These are phyloP conservation scores for Rhizopogon roseolus DNA, from an alignment of 768 basidiomycete species.

Conservation along the genomic window DNA sequence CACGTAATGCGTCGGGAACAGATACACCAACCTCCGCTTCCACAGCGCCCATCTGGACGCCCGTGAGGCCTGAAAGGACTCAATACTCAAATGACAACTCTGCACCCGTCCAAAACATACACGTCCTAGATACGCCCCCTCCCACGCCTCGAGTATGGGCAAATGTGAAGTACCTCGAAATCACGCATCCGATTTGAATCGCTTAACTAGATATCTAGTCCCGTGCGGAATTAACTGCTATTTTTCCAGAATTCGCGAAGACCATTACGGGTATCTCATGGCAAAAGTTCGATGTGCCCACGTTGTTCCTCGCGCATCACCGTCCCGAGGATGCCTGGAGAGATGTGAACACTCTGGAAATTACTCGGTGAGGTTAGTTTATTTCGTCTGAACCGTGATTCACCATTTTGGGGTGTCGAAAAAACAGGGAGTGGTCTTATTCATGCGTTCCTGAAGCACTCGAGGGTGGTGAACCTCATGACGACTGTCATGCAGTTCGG, in stretches of 20 bases:
- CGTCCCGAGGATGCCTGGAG: constrained; percentile 12
- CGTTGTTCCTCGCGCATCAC: constrained; percentile 16
- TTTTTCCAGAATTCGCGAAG: constrained; percentile 22
- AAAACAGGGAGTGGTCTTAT: neutral
- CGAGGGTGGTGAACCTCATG: neutral
- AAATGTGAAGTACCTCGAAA: constrained; percentile 14
- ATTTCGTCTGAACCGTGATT: neutral
- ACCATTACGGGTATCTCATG: constrained; percentile 16
- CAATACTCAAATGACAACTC: neutral
- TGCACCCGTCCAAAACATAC: neutral
- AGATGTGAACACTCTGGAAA: constrained; percentile 10
- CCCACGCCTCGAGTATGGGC: constrained; percentile 22
- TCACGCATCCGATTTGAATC: neutral
- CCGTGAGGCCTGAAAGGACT: constrained; percentile 7
- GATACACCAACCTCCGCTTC: neutral
- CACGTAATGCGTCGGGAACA: neutral
- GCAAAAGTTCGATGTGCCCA: constrained; percentile 22
- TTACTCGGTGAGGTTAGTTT: constrained; percentile 17
- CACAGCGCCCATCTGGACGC: constrained; percentile 12
- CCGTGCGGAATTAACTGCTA: constrained; percentile 10
- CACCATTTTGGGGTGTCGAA: neutral
- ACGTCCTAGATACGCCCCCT: neutral
- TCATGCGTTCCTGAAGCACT: neutral
- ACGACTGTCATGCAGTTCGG: neutral
- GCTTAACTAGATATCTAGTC: constrained; percentile 13